A percentile compares a stretch with the other conserved stretches of the same genome.
phyloP scores from a whole-genome alignment of 2,329 filamentous ascomycete genomes.

The Xylariaceae sp. region DNA sequence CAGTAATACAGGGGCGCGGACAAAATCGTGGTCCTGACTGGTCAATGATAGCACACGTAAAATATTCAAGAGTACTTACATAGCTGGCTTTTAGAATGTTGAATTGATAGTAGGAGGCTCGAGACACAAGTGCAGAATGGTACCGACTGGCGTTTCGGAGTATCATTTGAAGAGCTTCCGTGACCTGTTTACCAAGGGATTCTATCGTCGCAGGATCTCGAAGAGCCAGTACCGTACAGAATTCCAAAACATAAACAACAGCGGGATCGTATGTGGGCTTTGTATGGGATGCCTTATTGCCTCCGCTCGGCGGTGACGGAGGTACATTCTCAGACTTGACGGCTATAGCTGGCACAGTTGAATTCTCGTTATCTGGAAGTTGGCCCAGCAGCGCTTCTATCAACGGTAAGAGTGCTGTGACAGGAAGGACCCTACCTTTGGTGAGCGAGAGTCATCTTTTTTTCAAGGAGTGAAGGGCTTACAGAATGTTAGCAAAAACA shows the following conservation, averaged over 20 bases:
- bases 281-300: slow-evolving; percentile 49
- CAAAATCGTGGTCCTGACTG: slow-evolving; percentile 75
- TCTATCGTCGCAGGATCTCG: slow-evolving; percentile 70
- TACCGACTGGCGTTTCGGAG: slow-evolving; percentile 74
- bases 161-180: slow-evolving; percentile 74
- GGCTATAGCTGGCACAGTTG: slow-evolving; percentile 70
- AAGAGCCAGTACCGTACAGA: slow-evolving; percentile 77
- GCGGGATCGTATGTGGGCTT: slow-evolving; percentile 75
- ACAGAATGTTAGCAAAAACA: slow-evolving; percentile 79
- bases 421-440: slow-evolving; percentile 53
- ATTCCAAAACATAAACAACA: slow-evolving; percentile 84
- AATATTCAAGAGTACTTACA: slow-evolving; percentile 48
- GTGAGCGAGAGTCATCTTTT: slow-evolving; percentile 3
- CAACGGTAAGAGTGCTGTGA: slow-evolving; percentile 55
- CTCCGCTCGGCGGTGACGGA: slow-evolving; percentile 58
- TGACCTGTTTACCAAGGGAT: slow-evolving; percentile 71
- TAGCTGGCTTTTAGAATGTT: slow-evolving; percentile 79
- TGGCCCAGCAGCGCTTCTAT: slow-evolving; percentile 73
- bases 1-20: slow-evolving; percentile 85
- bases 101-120: slow-evolving; percentile 82
- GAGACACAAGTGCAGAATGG: slow-evolving; percentile 78
- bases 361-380: slow-evolving; percentile 76
- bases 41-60: slow-evolving; percentile 23
- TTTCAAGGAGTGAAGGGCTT: slow-evolving; percentile 36
- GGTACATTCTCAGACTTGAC: slow-evolving; percentile 81